Percentiles rank a stretch among this genome's conserved stretches.
Conservation (phyloP, 163 green algal species). For the Volvox carteri region DNA sequence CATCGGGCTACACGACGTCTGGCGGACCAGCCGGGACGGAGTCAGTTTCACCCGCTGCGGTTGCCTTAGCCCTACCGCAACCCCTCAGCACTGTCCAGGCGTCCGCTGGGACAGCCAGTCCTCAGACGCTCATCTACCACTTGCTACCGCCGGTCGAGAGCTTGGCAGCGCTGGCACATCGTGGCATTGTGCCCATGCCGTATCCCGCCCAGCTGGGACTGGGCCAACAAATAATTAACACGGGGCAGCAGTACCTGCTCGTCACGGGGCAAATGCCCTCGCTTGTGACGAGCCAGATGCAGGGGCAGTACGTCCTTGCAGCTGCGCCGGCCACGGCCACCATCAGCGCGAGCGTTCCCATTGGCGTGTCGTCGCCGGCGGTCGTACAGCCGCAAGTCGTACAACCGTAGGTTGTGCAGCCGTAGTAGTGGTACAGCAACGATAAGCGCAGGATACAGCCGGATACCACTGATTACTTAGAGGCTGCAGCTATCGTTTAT, state of each 20-base stretch:
- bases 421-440: background rate
- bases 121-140: conserved; percentile 13
- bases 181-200: background rate
- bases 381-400: conserved; percentile 7
- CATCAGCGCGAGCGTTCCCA: background rate
- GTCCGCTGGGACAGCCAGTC: background rate
- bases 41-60: background rate
- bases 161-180: background rate
- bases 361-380: conserved; percentile 4
- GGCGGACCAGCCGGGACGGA: background rate
- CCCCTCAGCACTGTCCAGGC: background rate
- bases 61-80: background rate
- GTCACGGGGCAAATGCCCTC: background rate
- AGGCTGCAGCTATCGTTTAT: no score
- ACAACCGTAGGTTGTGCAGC: background rate
- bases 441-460: background rate
- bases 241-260: background rate
- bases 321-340: background rate
- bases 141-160: background rate
- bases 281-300: background rate
- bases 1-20: background rate
- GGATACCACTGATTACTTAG: no score
- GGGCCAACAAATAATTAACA: background rate
- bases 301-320: background rate
- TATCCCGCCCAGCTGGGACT: background rate